These are phyloP conservation scores for Aureococcus anophagefferens DNA, from an alignment of 108 stramenopile species.

Conservation along the genomic window DNA sequence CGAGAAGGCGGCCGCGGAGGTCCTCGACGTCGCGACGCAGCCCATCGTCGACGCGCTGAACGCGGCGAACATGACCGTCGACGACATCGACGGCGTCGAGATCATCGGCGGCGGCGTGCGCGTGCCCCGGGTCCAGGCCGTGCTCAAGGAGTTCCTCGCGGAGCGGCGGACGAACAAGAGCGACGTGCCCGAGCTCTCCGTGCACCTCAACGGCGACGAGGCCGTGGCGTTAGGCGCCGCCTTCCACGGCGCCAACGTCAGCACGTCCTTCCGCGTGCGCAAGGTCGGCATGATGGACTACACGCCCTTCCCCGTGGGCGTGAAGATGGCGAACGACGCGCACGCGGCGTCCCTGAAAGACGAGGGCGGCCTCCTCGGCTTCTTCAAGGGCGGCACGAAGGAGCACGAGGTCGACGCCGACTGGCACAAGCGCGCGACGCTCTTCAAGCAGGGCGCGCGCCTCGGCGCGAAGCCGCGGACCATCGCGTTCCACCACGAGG, in stretches of 20 bases:
- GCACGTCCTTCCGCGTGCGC: constrained; percentile 90
- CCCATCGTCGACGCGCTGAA: constrained; percentile 68
- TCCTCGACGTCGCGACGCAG: constrained; percentile 63
- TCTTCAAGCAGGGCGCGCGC: constrained; percentile 69
- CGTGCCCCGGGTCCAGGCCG: constrained; percentile 82
- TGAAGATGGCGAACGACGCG: constrained; percentile 49
- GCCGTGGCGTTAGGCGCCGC: constrained; percentile 95
- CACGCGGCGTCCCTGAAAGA: constrained; percentile 13
- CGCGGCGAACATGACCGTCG: constrained; percentile 64
- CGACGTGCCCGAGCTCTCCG: constrained; percentile 58
- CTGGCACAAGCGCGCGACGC: constrained; percentile 75
- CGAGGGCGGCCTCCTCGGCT: constrained; percentile 49
- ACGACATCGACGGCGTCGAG: constrained; percentile 83
- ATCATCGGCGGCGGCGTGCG: constrained; percentile 97
- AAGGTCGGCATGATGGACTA: constrained; percentile 89
- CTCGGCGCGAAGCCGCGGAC: constrained; percentile 78
- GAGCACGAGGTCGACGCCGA: constrained; percentile 24
- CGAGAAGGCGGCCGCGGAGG: constrained; percentile 67
- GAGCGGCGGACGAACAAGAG: constrained; percentile 18
- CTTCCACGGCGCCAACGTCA: constrained; percentile 94
- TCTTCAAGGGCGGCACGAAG: constrained; percentile 30
- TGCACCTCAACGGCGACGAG: constrained; percentile 99
- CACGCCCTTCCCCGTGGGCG: constrained; percentile 66
- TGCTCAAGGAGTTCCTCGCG: constrained; percentile 36
- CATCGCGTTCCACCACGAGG: constrained; percentile 83